Evolutionary conservation across 345 rosid genomes (phyloP).

Genomic region (Moringa oleifera): DNA sequence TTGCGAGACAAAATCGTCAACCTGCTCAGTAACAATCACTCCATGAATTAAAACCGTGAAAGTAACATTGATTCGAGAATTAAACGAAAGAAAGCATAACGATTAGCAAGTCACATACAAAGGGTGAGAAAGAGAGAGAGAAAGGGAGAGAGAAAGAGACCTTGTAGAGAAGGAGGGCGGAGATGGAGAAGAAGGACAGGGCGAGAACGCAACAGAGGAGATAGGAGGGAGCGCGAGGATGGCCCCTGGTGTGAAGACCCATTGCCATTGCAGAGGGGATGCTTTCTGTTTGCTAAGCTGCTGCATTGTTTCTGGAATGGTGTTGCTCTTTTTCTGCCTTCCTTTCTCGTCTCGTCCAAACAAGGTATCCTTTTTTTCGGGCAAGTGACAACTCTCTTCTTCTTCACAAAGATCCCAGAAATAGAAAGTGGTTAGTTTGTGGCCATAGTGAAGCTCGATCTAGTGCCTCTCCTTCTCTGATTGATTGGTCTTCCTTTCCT

Average conservation of each 20-base stretch:
- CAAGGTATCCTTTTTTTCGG: not conserved
- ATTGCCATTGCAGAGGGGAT: slow-evolving; percentile 7
- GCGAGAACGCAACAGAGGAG: slow-evolving; percentile 44
- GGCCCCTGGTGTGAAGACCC: slow-evolving; percentile 28
- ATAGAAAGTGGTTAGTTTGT: not conserved
- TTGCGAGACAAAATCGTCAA: slow-evolving; percentile 49
- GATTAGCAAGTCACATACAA: not conserved
- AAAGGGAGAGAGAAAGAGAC: slow-evolving; percentile 21
- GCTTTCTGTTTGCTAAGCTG: not conserved
- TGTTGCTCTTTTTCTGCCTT: not conserved
- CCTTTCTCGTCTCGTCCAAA: slow-evolving; percentile 3
- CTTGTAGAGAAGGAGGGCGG: slow-evolving; percentile 64
- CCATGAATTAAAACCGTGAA: not conserved
- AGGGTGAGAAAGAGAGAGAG: not conserved
- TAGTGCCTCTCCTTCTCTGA: not conserved
- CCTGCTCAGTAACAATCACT: slow-evolving; percentile 33
- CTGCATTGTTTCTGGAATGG: slow-evolving; percentile 9
- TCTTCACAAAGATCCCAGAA: not conserved
- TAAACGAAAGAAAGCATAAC: not conserved
- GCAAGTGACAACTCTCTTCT: not conserved
- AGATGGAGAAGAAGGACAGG: slow-evolving; percentile 47
- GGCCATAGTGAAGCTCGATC: not conserved
- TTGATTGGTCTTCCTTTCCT: not conserved
- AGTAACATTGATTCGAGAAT: not conserved
- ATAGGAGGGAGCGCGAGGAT: slow-evolving; percentile 43